Base-by-base conservation (phyloP, 2,329 filamentous ascomycete species). In the Hypoxylon sp. region DNA sequence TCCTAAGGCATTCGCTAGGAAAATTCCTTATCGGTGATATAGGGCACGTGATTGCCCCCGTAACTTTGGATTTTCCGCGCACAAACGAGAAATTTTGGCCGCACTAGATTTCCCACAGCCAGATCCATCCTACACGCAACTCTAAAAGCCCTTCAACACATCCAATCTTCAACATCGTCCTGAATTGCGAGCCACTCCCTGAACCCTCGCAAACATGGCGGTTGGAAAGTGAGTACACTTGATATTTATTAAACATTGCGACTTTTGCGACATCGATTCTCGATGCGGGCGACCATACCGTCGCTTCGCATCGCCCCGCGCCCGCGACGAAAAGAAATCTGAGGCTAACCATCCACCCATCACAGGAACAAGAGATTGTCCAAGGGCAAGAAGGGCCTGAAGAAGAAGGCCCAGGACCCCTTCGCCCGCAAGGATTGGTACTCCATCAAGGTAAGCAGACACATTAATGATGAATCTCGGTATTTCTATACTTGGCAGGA, bases 301-400 rank as follows among this genome's bases (percentile, higher is more conserved):
- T 68, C 62, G 66, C 68, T 51, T 58, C 22, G 53, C 68, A 65
- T 54, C 37, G 70, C 69, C 71, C 71, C 72, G 73, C 74, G 64
- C 61, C 61, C 49, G 50, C 27, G 50, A 50, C 10, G 17, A 50
- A 49, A 68, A 53, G 61, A 65, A 66, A 69, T 68, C 13, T 20
- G 66, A 69, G 61, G 72, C 77, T 79, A 75, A 78, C 72, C 71
- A 71, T 66, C 65, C 35, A 53, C 68, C 74, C 74, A 76, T 62
- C 76, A 77, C 78, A 94, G 92, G 93, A 99, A 99, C 92, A 99
- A 99, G 94, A 94, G 96, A 90, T 91, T 99, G 89, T 98, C 96
- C 77, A 99, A 99, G 91, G 96, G 96, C 88, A 99, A 98, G 94
- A 99, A 99, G 91, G 95, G 96, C 85, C 90, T 98, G 84, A 98